phyloP scores from a whole-genome alignment of 148 eudicot species.

The Chenopodium suecicum region DNA sequence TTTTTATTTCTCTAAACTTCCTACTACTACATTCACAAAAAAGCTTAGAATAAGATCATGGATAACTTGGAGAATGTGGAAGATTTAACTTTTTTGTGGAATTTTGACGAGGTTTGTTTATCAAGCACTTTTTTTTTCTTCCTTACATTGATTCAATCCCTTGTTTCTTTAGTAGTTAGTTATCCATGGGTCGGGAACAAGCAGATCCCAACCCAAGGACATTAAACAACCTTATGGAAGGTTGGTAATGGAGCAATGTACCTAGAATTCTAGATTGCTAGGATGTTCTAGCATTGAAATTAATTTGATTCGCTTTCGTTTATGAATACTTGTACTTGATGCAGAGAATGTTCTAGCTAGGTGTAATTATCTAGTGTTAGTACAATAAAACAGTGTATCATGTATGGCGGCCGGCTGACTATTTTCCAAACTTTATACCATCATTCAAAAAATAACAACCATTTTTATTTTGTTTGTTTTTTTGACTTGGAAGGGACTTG shows the following conservation, averaged over 20 bases:
- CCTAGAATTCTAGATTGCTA: no score
- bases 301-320: neutral
- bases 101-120: conserved; percentile 15
- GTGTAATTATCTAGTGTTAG: neutral
- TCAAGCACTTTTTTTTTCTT: neutral
- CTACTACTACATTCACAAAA: neutral
- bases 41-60: neutral
- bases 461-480: neutral
- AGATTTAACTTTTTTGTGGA: conserved; percentile 9
- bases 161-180: no score
- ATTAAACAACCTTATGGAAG: neutral
- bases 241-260: neutral
- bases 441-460: neutral
- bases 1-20: neutral
- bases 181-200: no score
- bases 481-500: neutral
- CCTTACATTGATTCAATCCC: neutral
- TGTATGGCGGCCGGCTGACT: neutral
- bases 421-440: no score
- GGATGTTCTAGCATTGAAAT: neutral
- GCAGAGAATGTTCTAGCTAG: neutral
- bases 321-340: no score
- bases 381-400: no score
- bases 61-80: conserved; percentile 7
- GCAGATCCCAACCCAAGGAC: no score